Evolutionary conservation across 345 rosid genomes (phyloP).

Genomic region (Abelmoschus esculentus): DNA sequence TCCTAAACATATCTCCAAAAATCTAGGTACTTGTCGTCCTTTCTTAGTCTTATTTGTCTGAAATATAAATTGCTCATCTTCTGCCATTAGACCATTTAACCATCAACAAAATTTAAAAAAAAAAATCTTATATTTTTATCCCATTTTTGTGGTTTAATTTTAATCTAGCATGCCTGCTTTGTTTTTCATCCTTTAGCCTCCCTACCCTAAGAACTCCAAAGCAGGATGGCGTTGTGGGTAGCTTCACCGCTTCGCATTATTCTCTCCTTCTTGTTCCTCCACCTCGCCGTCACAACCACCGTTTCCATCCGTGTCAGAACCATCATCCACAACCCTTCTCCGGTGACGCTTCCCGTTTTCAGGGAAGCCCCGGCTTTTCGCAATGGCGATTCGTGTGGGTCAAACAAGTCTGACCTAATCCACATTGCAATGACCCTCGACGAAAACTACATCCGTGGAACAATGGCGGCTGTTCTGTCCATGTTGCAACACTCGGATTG

Average conservation of each 20-base stretch:
- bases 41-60: background rate
- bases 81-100: background rate
- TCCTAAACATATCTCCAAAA: background rate
- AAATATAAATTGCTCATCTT: background rate
- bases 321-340: background rate
- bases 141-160: background rate
- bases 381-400: background rate
- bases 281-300: background rate
- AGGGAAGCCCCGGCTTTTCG: background rate
- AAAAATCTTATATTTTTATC: no score
- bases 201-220: background rate
- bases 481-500: background rate
- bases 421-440: background rate
- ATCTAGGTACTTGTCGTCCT: background rate
- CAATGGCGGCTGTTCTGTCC: background rate
- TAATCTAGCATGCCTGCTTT: background rate
- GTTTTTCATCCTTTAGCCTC: background rate
- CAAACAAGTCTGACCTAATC: background rate
- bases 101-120: background rate
- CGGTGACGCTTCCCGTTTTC: background rate
- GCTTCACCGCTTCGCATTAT: background rate
- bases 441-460: background rate
- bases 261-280: background rate
- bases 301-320: background rate
- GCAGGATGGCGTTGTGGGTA: background rate